Base-by-base conservation (phyloP, 2,329 filamentous ascomycete genomes). In the Teratosphaeria nubilosa region DNA sequence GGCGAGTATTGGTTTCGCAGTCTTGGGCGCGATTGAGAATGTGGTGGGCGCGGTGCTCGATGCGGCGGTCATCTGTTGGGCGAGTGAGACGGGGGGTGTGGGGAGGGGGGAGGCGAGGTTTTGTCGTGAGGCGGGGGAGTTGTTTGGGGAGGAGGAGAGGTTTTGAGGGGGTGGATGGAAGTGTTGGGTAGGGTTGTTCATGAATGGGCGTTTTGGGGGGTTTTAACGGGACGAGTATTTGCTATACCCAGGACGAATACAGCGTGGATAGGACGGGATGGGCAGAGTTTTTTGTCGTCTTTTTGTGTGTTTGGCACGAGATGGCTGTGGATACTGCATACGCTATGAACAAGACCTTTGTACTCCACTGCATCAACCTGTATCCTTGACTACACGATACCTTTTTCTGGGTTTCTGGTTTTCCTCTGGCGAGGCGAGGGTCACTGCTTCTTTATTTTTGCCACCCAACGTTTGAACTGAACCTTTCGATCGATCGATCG, bases 1-100 rank as follows among this genome's bases (percentile, higher is more conserved):
- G 16, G 90, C 89, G 60, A 91, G 92, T 57, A 96, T 99, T 65
- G 94, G 94, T 7, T 99, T 94, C 86, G 91, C 90, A 5, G 86
- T 97, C 0, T 78, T 99, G n/a, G 72, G 72, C 16, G 70, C 71
- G 6, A 66, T 73, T n/a, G 72, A 74, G 64, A 72, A 72, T 50
- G 70, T 73, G 3, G 67, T 74, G 2, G 70, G 70, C 2, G 71
- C 66, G 13, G 69, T 73, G 7, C 62, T 73, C 54, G 72, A 74
- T 59, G 72, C 71, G 55, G 90, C 90, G 37, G 82, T 97, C 25
- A 86, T 99, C 13, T 99, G 94, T 77, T 97, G 95, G 82, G 91
- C 89, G 27, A 96, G 90, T 68, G 94, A 99, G 81, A 87, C 74
- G 64, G 83, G 82, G 55, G 81, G 79, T 57, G 82, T 82, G 57